Percentiles rank a stretch among this genome's conserved stretches.
phyloP scores from a whole-genome alignment of 108 stramenopile species.

The Phaeodactylum tricornutum region DNA sequence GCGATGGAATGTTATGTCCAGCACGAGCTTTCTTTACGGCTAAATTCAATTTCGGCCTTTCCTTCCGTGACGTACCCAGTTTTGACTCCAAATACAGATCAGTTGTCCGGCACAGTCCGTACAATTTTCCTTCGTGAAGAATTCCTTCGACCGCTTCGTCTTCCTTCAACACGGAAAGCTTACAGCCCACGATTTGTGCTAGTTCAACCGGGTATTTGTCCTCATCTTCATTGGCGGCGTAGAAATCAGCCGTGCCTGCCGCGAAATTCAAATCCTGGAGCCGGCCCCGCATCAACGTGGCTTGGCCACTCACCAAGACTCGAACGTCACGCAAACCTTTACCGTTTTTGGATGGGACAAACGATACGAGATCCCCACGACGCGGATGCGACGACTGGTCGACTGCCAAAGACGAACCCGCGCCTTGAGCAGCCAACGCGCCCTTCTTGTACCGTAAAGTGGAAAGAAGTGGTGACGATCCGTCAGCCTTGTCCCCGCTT shows the following conservation, averaged over 20 bases:
- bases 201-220: conserved; percentile 44
- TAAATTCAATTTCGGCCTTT: conserved; percentile 70
- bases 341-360: conserved; percentile 41
- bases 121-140: conserved; percentile 57
- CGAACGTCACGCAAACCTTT: conserved; percentile 56
- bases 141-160: conserved; percentile 64
- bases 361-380: conserved; percentile 70
- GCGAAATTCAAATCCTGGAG: conserved; percentile 28
- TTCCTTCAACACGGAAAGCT: conserved; percentile 43
- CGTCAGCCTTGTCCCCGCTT: conserved; percentile 11
- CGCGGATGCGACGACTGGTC: conserved; percentile 29
- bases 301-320: conserved; percentile 33
- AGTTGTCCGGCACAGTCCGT: conserved; percentile 66
- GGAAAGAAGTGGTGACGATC: conserved; percentile 7
- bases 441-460: conserved; percentile 42
- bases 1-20: conserved; percentile 79
- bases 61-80: conserved; percentile 26
- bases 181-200: conserved; percentile 64
- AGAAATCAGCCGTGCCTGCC: conserved; percentile 1
- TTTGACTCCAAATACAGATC: conserved; percentile 63
- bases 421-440: conserved; percentile 38
- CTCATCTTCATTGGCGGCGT: conserved; percentile 2
- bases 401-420: conserved; percentile 14
- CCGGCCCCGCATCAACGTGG: conserved; percentile 38
- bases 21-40: conserved; percentile 75